Conservation (phyloP, 1,284 basidiomycete genomes). For the Ceratobasidium sp. region DNA sequence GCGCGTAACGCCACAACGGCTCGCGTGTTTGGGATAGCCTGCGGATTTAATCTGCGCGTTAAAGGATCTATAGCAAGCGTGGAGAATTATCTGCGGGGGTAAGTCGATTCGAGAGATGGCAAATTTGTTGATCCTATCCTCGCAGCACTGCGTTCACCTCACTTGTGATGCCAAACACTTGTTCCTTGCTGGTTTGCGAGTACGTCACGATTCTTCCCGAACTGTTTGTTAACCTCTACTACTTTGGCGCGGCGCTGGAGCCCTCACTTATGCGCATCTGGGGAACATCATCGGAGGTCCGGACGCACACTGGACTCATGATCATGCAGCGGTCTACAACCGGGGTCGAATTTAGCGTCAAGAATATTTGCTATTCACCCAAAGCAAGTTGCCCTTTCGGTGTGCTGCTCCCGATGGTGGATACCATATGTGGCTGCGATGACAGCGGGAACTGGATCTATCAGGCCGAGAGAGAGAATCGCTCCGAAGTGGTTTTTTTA, state of each 20-base stretch:
- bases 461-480: not conserved
- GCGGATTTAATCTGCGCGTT: not conserved
- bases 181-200: not conserved
- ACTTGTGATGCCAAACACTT: not conserved
- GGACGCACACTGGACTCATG: constrained; percentile 1
- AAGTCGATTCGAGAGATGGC: not conserved
- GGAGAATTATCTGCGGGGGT: not conserved
- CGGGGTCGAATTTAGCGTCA: not conserved
- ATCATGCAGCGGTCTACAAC: not conserved
- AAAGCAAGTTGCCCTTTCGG: not conserved
- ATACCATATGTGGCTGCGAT: not conserved
- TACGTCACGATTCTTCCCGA: not conserved
- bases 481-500: not conserved
- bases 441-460: not conserved
- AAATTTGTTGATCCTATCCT: not conserved
- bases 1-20: not conserved
- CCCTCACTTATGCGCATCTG: not conserved
- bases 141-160: not conserved
- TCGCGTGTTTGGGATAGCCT: not conserved
- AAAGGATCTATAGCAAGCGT: not conserved
- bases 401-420: not conserved
- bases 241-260: not conserved
- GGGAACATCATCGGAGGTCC: not conserved
- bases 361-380: not conserved
- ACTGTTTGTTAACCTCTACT: constrained; percentile 3